Conservation (phyloP, 805 yeast species). For the Wickerhamomyces kurtzmanii region DNA sequence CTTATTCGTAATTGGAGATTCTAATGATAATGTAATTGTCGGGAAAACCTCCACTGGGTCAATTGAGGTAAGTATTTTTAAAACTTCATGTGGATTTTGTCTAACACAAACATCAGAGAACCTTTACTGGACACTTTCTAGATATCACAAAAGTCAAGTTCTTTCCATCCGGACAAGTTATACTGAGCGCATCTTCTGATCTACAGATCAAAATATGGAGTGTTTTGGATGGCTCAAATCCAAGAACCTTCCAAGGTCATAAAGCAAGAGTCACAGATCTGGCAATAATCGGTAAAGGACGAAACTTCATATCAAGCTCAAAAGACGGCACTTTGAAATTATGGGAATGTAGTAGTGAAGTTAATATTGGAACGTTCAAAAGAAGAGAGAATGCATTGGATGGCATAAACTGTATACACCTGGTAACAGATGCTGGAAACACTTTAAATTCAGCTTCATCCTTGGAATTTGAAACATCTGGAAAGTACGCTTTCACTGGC, state of each 20-base stretch:
- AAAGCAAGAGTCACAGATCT: conserved; percentile 36
- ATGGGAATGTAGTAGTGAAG: conserved; percentile 65
- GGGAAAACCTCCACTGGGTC: background rate
- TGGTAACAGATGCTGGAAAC: conserved; percentile 3
- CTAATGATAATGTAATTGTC: conserved; percentile 22
- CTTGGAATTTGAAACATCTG: conserved; percentile 40
- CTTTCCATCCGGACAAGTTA: conserved; percentile 59
- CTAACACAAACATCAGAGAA: conserved; percentile 5
- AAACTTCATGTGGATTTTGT: background rate
- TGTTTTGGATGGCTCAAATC: conserved; percentile 30
- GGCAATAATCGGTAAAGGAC: conserved; percentile 49
- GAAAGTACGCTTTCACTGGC: conserved; percentile 33
- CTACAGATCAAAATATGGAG: conserved; percentile 56
- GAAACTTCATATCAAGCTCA: conserved; percentile 52
- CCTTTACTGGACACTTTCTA: conserved; percentile 37
- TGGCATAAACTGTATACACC: conserved; percentile 20
- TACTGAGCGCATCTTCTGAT: conserved; percentile 52
- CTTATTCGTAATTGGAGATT: conserved; percentile 22
- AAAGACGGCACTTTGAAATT: conserved; percentile 45
- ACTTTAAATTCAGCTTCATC: conserved; percentile 16
- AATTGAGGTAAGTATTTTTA: conserved; percentile 1
- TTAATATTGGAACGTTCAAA: conserved; percentile 27
- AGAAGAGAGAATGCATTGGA: conserved; percentile 25
- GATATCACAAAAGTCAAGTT: conserved; percentile 33
- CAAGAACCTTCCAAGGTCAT: conserved; percentile 44